Evolutionary conservation across 768 basidiomycete species (phyloP), one percentile per base, ranked within the genome.

Genomic region (Daedaleopsis nitida): DNA sequence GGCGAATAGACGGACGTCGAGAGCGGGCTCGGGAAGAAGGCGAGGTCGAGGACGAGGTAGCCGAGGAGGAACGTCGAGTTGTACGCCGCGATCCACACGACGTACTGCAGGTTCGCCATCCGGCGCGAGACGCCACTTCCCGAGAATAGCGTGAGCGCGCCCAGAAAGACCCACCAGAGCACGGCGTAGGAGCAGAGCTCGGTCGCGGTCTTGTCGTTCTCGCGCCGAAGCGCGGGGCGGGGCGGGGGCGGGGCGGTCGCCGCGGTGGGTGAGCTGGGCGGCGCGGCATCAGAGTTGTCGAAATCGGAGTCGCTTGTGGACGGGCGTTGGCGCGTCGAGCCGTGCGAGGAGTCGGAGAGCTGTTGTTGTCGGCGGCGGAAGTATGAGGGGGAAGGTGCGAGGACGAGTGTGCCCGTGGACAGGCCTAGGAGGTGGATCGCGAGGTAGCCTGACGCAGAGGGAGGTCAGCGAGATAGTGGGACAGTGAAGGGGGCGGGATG

Each of bases 401-500:
- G 82, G 38, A 96, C 71, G 35, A 94, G 73, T 0, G 92, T 89
- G 1, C 96, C 97, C 0, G 85, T 80, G 1, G 91, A 87, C 19
- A 95, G 76, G 9, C 96, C 96, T 23, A 97, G 79, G 13, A 97
- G 77, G 69, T 96, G 94, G 64, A 98, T 87, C 0, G 96, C 83
- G 17, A 98, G 81, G 73, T 98, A 98, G 5, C 97, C 96, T 88
- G 53, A 11, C 2, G 13, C 17, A 3, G 11, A 2, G 39, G 3
- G 13, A 42, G 39, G 39, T 13, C 11, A 42, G 39, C 39, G 39
- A 13, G 17, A 17, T 3, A 10, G 3, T 10, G 39, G 17, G 10
- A 42, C 11, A 17, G 39, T 13, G 3, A 42, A 11, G 3, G 39
- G 39, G 39, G 12, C 12, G 43, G 21, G 16, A 55, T 74, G 58